A percentile compares a stretch with the other conserved stretches of the same genome.
Conservation (phyloP, 2,329 filamentous ascomycete genomes). For the Cladosporium sp. region DNA sequence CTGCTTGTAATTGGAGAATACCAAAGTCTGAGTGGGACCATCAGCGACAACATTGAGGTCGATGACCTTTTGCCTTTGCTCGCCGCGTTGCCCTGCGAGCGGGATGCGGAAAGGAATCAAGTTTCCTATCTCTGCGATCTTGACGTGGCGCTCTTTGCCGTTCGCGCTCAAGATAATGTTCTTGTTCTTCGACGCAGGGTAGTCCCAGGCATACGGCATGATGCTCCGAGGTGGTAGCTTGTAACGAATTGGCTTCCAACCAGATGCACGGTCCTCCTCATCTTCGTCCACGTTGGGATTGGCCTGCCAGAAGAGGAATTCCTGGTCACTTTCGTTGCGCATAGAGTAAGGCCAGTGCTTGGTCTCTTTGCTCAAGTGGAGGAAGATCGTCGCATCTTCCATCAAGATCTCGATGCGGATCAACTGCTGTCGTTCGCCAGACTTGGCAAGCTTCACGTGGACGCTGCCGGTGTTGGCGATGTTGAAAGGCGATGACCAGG, state of each 20-base stretch:
- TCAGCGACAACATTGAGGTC: conserved; percentile 95
- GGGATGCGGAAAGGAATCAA: conserved; percentile 89
- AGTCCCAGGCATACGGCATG: conserved; percentile 99
- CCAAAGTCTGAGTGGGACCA: conserved; percentile 89
- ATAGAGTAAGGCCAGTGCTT: conserved; percentile 99
- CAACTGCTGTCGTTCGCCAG: conserved; percentile 81
- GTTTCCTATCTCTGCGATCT: conserved; percentile 93
- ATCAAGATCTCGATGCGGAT: conserved; percentile 84
- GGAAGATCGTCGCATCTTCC: conserved; percentile 88
- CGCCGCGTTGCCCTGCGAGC: conserved; percentile 47
- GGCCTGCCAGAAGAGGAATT: conserved; percentile 94
- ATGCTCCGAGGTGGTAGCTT: conserved; percentile 89
- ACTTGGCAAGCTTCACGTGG: conserved; percentile 88
- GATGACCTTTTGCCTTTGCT: conserved; percentile 72
- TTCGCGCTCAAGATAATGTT: conserved; percentile 79
- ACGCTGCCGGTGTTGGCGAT: conserved; percentile 91
- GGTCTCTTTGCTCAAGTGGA: conserved; percentile 83
- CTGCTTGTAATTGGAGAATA: conserved; percentile 87
- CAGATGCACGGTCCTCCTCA: conserved; percentile 72
- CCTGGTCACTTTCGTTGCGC: conserved; percentile 94
- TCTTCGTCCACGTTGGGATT: conserved; percentile 92
- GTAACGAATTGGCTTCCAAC: conserved; percentile 90
- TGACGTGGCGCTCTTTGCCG: conserved; percentile 82
- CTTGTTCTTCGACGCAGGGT: conserved; percentile 93
- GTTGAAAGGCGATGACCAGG: conserved; percentile 97